Percentiles rank a stretch among this genome's conserved stretches.
Conservation (phyloP, 257 asterid species). For the Solanum clarkiae region DNA sequence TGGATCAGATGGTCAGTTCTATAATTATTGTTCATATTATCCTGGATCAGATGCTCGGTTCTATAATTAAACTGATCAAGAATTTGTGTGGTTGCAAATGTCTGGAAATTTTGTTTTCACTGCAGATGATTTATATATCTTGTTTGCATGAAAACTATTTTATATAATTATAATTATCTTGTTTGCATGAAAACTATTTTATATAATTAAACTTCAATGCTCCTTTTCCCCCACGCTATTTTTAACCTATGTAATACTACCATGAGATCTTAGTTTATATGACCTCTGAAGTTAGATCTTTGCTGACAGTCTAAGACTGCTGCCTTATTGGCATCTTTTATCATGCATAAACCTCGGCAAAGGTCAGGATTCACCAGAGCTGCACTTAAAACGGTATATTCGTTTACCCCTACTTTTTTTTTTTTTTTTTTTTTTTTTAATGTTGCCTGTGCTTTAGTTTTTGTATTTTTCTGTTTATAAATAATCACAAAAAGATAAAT, state of each 20-base stretch:
- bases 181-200: background rate
- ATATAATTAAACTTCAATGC: background rate
- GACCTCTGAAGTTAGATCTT: constrained; percentile 4
- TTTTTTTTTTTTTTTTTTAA: background rate
- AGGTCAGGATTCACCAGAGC: constrained; percentile 69
- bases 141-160: background rate
- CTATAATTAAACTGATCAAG: background rate
- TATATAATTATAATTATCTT: background rate
- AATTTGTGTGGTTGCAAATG: background rate
- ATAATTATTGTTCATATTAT: background rate
- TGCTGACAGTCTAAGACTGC: constrained; percentile 71
- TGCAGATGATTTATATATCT: background rate
- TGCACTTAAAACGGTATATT: constrained; percentile 64
- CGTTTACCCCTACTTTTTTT: background rate
- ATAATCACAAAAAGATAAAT: background rate
- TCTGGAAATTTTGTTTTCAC: background rate
- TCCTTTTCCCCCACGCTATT: background rate
- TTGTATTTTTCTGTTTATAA: background rate
- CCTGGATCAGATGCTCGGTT: background rate
- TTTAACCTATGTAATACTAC: background rate
- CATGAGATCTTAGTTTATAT: background rate
- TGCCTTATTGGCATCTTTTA: constrained; percentile 68
- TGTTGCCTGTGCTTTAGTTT: background rate
- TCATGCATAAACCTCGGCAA: constrained; percentile 58
- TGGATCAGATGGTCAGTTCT: background rate